Base-by-base conservation (phyloP, 768 basidiomycete species). In the Favolaschia claudopus region DNA sequence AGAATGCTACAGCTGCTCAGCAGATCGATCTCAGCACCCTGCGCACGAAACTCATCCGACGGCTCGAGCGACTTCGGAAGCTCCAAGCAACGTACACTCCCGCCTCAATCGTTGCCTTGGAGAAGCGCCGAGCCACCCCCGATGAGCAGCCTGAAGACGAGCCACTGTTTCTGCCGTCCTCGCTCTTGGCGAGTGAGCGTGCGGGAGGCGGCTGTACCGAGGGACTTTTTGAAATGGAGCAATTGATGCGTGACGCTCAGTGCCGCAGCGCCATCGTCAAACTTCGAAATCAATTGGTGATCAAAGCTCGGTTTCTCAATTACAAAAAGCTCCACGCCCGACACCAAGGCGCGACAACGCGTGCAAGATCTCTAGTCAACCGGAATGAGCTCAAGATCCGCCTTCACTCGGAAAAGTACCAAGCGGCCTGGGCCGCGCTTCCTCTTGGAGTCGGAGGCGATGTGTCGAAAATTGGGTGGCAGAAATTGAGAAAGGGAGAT, bases 381-480 rank as follows among this genome's bases (percentile, higher is more conserved):
- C n/a, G n/a, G n/a, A n/a, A n/a, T n/a, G n/a, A n/a, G n/a, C n/a
- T n/a, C n/a, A n/a, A n/a, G n/a, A n/a, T n/a, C n/a, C n/a, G n/a
- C n/a, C 29, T 46, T 0, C 42, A 54, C 8, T 56, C 56, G 4
- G 55, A 62, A 27, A 66, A 53, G 20, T 68, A 66, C n/a, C 50
- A 48, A 5, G 34, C 12, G 13, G 65, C 65, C 2, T 54, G 56
- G 39, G 20, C 25, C 5, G 65, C 66, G 17, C 13, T 43, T 13
- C 24, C 34, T 1, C 19, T 25, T 5, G 36, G 63, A 7, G 48
- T 27, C 2, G 48, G 25, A 2, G 56, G 56, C 14, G 43, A 44
- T 28, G 6, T 12, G 28, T 13, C 22, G 31, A 36, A 8, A 17
- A 29, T 62, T 17, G 49, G 34, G 3, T 55, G 28, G 29, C 29